Evolutionary conservation across 805 yeast genomes (phyloP), one percentile per base, ranked within the genome.

Genomic region (Candida dajiaensis): DNA sequence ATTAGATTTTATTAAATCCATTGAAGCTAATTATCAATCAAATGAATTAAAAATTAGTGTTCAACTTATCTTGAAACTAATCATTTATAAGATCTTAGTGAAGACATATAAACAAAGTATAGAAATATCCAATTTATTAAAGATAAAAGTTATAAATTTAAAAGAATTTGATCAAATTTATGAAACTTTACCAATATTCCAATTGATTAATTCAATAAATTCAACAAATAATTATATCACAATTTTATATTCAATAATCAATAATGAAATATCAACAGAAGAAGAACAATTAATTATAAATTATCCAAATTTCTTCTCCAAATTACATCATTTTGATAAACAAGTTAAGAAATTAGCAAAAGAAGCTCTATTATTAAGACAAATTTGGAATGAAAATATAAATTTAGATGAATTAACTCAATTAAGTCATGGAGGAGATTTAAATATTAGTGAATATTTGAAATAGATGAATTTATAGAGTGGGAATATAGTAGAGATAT

Each of bases 221-320:
- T n/a, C n/a, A n/a, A n/a, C n/a, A n/a, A n/a, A n/a, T n/a, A n/a
- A n/a, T 15, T 36, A 36, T 26, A 48, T 49, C n/a, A 29, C 37
- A 6, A 25, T 42, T 13, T 23, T 56, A 35, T 46, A 47, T 25
- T 51, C 53, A 16, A 23, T 54, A 1, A 10, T 48, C 9, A 38
- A 23, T 10, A 35, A 19, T 1, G 22, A 16, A 2, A 28, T 22
- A 9, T 9, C 49, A 6, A n/a, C 21, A 13, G 58, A 57, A 37
- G 62, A 58, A 41, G 37, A 25, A 3, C 9, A 7, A 8, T 12
- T 59, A 4, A 40, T 50, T 31, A 10, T 8, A 4, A 48, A 46
- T 23, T 58, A 48, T 42, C 62, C 62, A 21, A 47, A 51, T 26
- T 57, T 48, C 22, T 56, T 54, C 40, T 35, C 47, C 10, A 57